Base-by-base conservation (phyloP, 306 rosid genomes). In the Clitoria ternatea region DNA sequence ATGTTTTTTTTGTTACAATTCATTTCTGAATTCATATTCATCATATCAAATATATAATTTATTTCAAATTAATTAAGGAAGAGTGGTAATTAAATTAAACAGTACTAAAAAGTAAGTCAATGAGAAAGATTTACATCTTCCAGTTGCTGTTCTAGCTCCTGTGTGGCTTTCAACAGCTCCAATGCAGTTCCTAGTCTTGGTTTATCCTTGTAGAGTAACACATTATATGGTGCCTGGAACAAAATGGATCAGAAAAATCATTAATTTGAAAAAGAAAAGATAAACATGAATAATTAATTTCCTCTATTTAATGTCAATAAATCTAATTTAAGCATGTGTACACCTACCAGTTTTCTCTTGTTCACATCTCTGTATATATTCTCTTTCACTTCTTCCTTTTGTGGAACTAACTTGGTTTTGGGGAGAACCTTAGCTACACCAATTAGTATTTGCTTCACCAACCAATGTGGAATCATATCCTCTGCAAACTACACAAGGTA, bases 331-430 rank as follows among this genome's bases (percentile, higher is more conserved):
- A 61, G 50, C 76, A 72, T 19, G 61, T 48, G 15, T 64, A 60
- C 13, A 61, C 84, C 7, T 26, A 90, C 98, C 96, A 89, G 49
- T 76, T 89, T 82, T 80, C 92, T 89, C 72, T 94, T 81, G 68
- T 75, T 87, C 81, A 59, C 43, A 63, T 87, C 99, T 77, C 90
- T 94, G 79, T 66, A 85, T 69, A 88, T 88, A 43, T 84, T 91
- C 40, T 90, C 95, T 17, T 92, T 96, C 81, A 94, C 83, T 64
- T 91, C 89, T 76, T 79, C 84, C 81, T 77, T 89, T 64, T 90
- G 94, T 36, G 99, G 99, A 83, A 94, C 99, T 53, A 94, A 70
- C 87, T 94, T 94, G 68, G 80, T 62, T 80, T 80, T 91, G 17
- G 99, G 99, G 63, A 94, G 88, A 80, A 94, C 84, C 61, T 83